phyloP scores from a whole-genome alignment of 2,329 filamentous ascomycete genomes.

The Colletotrichum sp. region DNA sequence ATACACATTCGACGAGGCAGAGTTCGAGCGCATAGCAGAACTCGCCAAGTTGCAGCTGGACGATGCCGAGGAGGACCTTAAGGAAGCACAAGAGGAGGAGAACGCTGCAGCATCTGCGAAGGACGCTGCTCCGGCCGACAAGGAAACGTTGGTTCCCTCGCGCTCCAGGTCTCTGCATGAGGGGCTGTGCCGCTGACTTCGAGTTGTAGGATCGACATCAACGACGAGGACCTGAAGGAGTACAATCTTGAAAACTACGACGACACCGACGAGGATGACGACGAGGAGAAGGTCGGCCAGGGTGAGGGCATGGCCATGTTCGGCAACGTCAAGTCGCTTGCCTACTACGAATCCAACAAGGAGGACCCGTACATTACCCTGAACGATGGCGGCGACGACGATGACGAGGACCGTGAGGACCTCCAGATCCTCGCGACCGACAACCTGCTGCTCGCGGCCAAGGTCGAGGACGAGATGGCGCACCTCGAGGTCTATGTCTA shows the following conservation, averaged over 20 bases:
- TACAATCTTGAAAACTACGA: slow-evolving; percentile 98
- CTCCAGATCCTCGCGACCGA: slow-evolving; percentile 91
- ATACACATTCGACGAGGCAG: slow-evolving; percentile 76
- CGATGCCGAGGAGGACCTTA: slow-evolving; percentile 87
- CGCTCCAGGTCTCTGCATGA: neutral
- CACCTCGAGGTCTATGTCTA: slow-evolving; percentile 98
- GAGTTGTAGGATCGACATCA: slow-evolving; percentile 55
- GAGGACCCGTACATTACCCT: slow-evolving; percentile 97
- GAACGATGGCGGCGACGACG: slow-evolving; percentile 72
- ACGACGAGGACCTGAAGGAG: slow-evolving; percentile 91
- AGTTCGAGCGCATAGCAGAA: slow-evolving; percentile 76
- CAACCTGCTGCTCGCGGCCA: slow-evolving; percentile 89
- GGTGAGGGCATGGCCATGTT: slow-evolving; percentile 88
- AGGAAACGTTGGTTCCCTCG: slow-evolving; percentile 32
- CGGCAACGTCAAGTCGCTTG: slow-evolving; percentile 89
- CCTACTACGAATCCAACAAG: slow-evolving; percentile 92
- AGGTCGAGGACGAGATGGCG: slow-evolving; percentile 95
- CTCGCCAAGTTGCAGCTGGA: slow-evolving; percentile 83
- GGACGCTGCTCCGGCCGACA: slow-evolving; percentile 24
- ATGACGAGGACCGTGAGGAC: slow-evolving; percentile 90
- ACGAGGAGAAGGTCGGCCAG: slow-evolving; percentile 48
- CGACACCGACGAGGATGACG: slow-evolving; percentile 66
- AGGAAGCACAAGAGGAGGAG: slow-evolving; percentile 64
- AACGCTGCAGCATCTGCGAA: slow-evolving; percentile 24
- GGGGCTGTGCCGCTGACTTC: slow-evolving; percentile 21